Base-by-base conservation (phyloP, 371 early-diverging fungal species). In the Basidiobolus heterosporus region DNA sequence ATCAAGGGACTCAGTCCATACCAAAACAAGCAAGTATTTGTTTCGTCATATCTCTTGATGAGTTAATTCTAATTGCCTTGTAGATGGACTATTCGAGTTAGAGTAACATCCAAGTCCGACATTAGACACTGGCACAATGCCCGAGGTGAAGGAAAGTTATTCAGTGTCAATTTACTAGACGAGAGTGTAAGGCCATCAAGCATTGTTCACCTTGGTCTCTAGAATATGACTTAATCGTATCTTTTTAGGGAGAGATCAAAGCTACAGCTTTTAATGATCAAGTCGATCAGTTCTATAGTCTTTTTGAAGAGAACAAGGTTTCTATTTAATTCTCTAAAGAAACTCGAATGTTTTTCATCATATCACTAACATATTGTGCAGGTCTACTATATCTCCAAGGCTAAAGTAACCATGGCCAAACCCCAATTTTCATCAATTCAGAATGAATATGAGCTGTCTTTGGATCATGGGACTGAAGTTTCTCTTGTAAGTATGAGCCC, bases 81-180 rank as follows among this genome's bases (percentile, higher is more conserved):
- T 66, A 78, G 74, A 54, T 93, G 93, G 93, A 90, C 88, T 8
- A 92, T 97, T 58, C 71, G 78, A 48, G 98, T 88, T 0, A 75
- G 89, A 24, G 85, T 88, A 14, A 72, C 80, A 16, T 64, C 72
- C 46, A 97, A 97, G 65, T 70, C 82, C 1, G 80, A 81, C 2
- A 80, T 97, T 49, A 78, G 73, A 48, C 62, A 60, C 15, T 97
- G 83, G 84, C 72, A 62, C 48, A 95, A 93, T 57, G 61, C 59
- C 7, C 65, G 69, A 11, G 82, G 83, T 14, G 78, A 81, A 35
- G 98, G 98, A 14, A 81, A 79, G 49, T 72, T 97, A 2, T 96
- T 96, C 57, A 87, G 79, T 57, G 75, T 88, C 41, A 81, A 78
- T 14, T 64, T 97, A 40, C 66, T 84, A 22, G 98, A 98, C 58